A percentile compares a stretch with the other conserved stretches of the same genome.
These are phyloP conservation scores for Tolypocladium tundrense DNA, from an alignment of 2,329 filamentous ascomycete species.

Conservation along the genomic window DNA sequence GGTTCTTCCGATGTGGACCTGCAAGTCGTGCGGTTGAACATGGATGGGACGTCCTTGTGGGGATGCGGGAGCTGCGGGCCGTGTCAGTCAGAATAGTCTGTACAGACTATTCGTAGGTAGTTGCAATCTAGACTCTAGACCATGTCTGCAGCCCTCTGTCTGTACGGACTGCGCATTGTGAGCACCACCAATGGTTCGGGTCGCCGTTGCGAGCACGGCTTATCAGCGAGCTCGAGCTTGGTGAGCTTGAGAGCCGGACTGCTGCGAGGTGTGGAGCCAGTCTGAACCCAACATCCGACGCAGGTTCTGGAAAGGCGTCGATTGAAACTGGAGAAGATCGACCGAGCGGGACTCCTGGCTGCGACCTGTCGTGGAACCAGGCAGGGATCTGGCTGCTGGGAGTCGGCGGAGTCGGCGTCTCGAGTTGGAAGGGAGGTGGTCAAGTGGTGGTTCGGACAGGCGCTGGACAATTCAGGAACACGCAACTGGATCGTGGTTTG, in stretches of 20 bases:
- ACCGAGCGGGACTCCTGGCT: constrained; percentile 1
- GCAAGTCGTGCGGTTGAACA: constrained; percentile 36
- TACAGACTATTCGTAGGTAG: background rate
- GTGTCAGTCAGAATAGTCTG: background rate
- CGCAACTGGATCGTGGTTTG: too few species aligned
- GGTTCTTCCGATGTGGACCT: constrained; percentile 34
- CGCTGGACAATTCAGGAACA: background rate
- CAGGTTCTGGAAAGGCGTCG: constrained; percentile 16
- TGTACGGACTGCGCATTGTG: background rate
- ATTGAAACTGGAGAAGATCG: constrained; percentile 22
- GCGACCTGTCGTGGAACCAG: background rate
- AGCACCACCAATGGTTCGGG: background rate
- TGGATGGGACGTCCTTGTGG: constrained; percentile 45
- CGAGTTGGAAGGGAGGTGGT: background rate
- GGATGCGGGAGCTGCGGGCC: constrained; percentile 42
- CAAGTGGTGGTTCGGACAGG: too few species aligned
- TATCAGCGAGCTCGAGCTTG: background rate
- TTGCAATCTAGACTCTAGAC: background rate
- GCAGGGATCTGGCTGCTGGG: background rate
- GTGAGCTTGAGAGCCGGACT: too few species aligned
- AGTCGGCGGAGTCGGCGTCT: background rate
- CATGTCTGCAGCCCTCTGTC: background rate
- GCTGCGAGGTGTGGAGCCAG: background rate
- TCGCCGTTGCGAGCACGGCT: background rate
- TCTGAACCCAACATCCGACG: background rate